phyloP scores from a whole-genome alignment of 129 eudicot species.

The Oenanthe sinensis region DNA sequence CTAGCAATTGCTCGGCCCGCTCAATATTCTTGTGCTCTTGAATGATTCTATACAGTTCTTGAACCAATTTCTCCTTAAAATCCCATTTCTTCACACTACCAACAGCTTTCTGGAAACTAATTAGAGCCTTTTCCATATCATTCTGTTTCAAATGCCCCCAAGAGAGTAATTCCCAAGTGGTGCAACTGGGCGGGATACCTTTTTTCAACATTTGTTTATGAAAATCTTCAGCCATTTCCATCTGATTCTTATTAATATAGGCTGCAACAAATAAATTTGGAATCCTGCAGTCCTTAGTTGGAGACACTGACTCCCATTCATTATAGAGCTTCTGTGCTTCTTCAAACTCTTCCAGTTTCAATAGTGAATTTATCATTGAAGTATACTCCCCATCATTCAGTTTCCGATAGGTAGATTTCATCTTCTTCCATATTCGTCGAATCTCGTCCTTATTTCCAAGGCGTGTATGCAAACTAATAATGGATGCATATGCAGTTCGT shows the following conservation, averaged over 20 bases:
- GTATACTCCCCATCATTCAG: constrained; percentile 69
- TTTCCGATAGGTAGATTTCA: constrained; percentile 60
- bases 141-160: constrained; percentile 56
- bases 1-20: constrained; percentile 58
- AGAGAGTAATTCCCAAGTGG: constrained; percentile 86
- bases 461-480: constrained; percentile 57
- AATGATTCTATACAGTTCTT: constrained; percentile 33
- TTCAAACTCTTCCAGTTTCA: constrained; percentile 52
- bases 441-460: constrained; percentile 50
- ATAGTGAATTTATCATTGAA: constrained; percentile 64
- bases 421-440: constrained; percentile 58
- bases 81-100: constrained; percentile 74
- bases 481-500: constrained; percentile 64
- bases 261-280: constrained; percentile 74
- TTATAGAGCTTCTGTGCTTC: constrained; percentile 61
- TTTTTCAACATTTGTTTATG: constrained; percentile 40
- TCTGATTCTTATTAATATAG: constrained; percentile 41
- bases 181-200: constrained; percentile 56
- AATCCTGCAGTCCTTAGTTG: constrained; percentile 59
- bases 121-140: constrained; percentile 39
- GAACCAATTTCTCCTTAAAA: constrained; percentile 47
- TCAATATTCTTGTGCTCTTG: constrained; percentile 54
- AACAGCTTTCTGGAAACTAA: constrained; percentile 61
- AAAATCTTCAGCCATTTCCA: constrained; percentile 54
- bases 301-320: constrained; percentile 84